These are phyloP conservation scores for Phytophthora podocarpi DNA, from an alignment of 352 stramenopile species.

Conservation along the genomic window DNA sequence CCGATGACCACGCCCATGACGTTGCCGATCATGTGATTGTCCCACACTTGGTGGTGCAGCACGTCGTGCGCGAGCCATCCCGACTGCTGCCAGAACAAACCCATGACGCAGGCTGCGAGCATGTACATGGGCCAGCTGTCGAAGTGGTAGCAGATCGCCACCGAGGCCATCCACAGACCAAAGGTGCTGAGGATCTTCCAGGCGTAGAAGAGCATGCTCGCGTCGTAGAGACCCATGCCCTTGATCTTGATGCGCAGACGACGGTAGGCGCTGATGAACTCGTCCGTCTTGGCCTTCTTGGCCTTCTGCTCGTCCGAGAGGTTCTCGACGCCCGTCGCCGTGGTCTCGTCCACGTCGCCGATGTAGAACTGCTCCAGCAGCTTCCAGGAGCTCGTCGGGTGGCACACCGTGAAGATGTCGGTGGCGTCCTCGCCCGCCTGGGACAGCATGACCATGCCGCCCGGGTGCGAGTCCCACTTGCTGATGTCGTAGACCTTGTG, in stretches of 20 bases:
- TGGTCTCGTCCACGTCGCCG: slow-evolving; percentile 92
- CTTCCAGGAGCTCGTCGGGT: slow-evolving; percentile 93
- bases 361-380: slow-evolving; percentile 98
- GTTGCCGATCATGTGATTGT: slow-evolving; percentile 93
- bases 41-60: slow-evolving; percentile 98
- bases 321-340: slow-evolving; percentile 26
- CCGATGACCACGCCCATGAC: slow-evolving; percentile 94
- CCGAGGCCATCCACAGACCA: slow-evolving; percentile 84
- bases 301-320: slow-evolving; percentile 54
- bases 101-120: slow-evolving; percentile 91
- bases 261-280: slow-evolving; percentile 97
- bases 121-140: slow-evolving; percentile 90
- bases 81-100: slow-evolving; percentile 98
- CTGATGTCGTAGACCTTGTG: slow-evolving; percentile 93
- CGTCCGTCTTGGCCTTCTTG: slow-evolving; percentile 70
- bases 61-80: slow-evolving; percentile 98
- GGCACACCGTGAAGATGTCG: slow-evolving; percentile 98
- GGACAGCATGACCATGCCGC: slow-evolving; percentile 96
- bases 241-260: slow-evolving; percentile 95
- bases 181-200: slow-evolving; percentile 97
- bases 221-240: slow-evolving; percentile 95
- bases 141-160: slow-evolving; percentile 88
- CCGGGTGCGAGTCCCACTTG: slow-evolving; percentile 85
- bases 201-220: slow-evolving; percentile 91
- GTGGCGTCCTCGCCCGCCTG: slow-evolving; percentile 98